Evolutionary conservation across 2,329 filamentous ascomycete genomes (phyloP).

Genomic region (Ophiostoma novo-ulmi): DNA sequence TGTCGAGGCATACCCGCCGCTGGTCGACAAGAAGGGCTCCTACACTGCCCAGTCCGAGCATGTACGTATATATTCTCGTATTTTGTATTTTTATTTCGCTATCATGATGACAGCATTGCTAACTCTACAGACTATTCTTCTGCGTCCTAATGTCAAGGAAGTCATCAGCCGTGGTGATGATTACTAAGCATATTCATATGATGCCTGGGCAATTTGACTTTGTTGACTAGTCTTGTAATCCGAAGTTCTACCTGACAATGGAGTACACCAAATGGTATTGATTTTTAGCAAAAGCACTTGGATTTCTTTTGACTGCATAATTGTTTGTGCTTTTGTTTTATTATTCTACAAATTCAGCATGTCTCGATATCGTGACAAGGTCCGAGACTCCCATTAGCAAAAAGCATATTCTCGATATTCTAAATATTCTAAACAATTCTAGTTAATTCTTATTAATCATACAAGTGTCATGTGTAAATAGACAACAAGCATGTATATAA

Average conservation of each 20-base stretch:
- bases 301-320: background rate
- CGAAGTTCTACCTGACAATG: too few relatives aligned
- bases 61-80: constrained; percentile 51
- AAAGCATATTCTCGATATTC: too few relatives aligned
- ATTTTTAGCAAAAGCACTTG: background rate
- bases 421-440: too few relatives aligned
- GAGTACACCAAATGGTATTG: background rate
- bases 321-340: background rate
- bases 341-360: background rate
- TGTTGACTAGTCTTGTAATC: too few relatives aligned
- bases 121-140: constrained; percentile 60
- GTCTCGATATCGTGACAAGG: background rate
- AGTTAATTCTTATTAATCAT: too few relatives aligned
- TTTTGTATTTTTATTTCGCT: background rate
- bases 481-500: too few relatives aligned
- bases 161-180: constrained; percentile 82
- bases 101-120: background rate
- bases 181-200: constrained; percentile 49
- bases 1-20: constrained; percentile 82
- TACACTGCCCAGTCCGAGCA: constrained; percentile 95
- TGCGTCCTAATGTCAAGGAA: constrained; percentile 78
- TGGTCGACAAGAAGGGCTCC: constrained; percentile 88
- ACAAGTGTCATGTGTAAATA: too few relatives aligned
- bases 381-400: background rate
- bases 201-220: too few relatives aligned